These are phyloP conservation scores for Umbelopsis sp. DNA, from an alignment of 192 early-diverging fungal genomes.

Conservation along the genomic window DNA sequence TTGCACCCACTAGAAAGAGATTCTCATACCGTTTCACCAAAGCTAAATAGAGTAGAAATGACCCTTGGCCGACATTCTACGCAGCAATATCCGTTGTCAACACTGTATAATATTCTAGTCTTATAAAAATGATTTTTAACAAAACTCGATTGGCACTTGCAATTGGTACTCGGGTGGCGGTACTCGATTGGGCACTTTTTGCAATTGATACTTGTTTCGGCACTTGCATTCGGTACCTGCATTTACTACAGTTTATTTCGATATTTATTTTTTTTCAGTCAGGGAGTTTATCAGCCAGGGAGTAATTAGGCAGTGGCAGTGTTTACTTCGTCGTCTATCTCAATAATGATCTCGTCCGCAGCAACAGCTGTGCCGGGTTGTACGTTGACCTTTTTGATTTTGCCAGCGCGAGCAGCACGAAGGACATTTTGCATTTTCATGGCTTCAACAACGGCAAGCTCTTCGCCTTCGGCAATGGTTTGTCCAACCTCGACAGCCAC, in stretches of 20 bases:
- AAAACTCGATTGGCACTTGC: too few relatives aligned
- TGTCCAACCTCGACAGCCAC: conserved; percentile 83
- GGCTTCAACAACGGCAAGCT: conserved; percentile 89
- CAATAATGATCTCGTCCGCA: conserved; percentile 77
- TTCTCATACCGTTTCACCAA: conserved; percentile 83
- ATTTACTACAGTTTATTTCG: not conserved
- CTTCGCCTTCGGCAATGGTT: conserved; percentile 76
- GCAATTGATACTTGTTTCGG: too few relatives aligned
- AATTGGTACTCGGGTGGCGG: too few relatives aligned
- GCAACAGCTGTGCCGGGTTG: conserved; percentile 72
- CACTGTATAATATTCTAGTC: too few relatives aligned
- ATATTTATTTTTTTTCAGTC: not conserved
- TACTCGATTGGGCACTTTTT: too few relatives aligned
- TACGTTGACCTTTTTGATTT: conserved; percentile 77
- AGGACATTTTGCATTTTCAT: conserved; percentile 99
- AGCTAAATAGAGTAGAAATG: conserved; percentile 55
- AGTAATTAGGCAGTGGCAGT: conserved; percentile 16
- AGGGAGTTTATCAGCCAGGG: not conserved
- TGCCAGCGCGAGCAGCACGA: conserved; percentile 74
- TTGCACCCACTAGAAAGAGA: conserved; percentile 85
- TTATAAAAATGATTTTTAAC: too few relatives aligned
- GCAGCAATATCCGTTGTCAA: too few relatives aligned
- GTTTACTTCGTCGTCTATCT: conserved; percentile 55
- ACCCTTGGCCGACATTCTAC: too few relatives aligned
- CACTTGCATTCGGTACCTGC: too few relatives aligned